phyloP scores from a whole-genome alignment of 2,329 filamentous ascomycete species.

The Talaromyces sp. region DNA sequence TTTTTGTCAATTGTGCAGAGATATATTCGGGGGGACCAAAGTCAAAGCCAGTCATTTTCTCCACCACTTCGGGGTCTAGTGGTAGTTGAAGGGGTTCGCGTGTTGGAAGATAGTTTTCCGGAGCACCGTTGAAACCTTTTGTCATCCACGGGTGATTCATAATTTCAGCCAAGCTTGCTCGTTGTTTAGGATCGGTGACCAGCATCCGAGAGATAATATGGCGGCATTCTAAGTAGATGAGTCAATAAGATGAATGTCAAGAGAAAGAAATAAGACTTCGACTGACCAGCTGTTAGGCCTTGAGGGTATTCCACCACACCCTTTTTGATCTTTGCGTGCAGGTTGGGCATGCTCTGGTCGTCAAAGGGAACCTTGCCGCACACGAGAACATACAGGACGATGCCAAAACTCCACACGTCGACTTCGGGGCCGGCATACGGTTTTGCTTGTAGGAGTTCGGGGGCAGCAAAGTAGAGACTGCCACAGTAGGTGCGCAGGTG shows the following conservation, averaged over 20 bases:
- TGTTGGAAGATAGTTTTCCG: constrained; percentile 79
- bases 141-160: constrained; percentile 94
- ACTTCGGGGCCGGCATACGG: constrained; percentile 96
- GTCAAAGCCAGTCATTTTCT: constrained; percentile 96
- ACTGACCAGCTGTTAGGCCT: constrained; percentile 81
- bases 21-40: constrained; percentile 86
- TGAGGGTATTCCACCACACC: constrained; percentile 91
- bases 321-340: constrained; percentile 98
- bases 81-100: constrained; percentile 83
- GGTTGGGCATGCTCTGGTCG: constrained; percentile 96
- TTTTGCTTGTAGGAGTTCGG: constrained; percentile 85
- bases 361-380: constrained; percentile 98
- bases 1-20: constrained; percentile 69
- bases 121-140: constrained; percentile 79
- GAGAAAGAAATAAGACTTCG: background rate
- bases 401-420: constrained; percentile 97
- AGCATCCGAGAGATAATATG: constrained; percentile 91
- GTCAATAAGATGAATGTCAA: constrained; percentile 30
- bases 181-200: constrained; percentile 82
- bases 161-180: constrained; percentile 83
- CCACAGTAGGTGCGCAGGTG: constrained; percentile 96
- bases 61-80: constrained; percentile 73
- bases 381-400: constrained; percentile 92
- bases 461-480: constrained; percentile 94
- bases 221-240: constrained; percentile 66